These are phyloP conservation scores for Umbilicus rupestris DNA, from an alignment of 164 flowering plant species.

Conservation along the genomic window DNA sequence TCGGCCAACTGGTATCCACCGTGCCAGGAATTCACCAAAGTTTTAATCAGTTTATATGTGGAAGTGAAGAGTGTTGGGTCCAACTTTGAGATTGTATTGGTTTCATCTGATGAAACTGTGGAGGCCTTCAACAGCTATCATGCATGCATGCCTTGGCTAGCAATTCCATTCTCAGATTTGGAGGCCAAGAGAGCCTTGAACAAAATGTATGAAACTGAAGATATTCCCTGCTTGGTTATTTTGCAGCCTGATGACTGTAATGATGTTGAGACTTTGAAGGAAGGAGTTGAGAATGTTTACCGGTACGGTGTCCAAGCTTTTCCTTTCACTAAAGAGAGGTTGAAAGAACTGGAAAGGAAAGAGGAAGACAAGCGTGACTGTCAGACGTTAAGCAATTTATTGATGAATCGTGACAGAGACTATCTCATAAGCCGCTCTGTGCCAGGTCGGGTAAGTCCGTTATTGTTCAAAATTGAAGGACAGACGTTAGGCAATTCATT, in stretches of 20 bases:
- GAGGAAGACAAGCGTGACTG: slow-evolving; percentile 40
- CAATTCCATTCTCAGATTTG: slow-evolving; percentile 59
- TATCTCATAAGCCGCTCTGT: slow-evolving; percentile 25
- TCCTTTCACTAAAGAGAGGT: slow-evolving; percentile 45
- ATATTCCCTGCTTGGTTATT: slow-evolving; percentile 44
- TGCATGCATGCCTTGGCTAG: slow-evolving; percentile 61
- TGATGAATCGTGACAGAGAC: slow-evolving; percentile 33
- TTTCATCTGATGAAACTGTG: slow-evolving; percentile 53
- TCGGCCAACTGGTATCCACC: slow-evolving; percentile 60
- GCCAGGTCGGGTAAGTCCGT: slow-evolving; percentile 1
- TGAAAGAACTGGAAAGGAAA: slow-evolving; percentile 35
- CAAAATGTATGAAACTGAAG: slow-evolving; percentile 37
- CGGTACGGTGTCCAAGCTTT: slow-evolving; percentile 44
- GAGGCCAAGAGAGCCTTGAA: slow-evolving; percentile 39
- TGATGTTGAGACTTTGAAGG: slow-evolving; percentile 14
- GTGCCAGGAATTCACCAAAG: slow-evolving; percentile 34
- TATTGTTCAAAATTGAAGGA: not conserved
- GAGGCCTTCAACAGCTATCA: slow-evolving; percentile 37
- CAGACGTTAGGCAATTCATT: slow-evolving; percentile 1
- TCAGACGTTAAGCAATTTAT: slow-evolving; percentile 37
- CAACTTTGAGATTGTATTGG: slow-evolving; percentile 49
- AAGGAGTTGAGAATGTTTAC: slow-evolving; percentile 48
- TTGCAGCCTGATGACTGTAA: slow-evolving; percentile 28
- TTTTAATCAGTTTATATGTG: slow-evolving; percentile 26
- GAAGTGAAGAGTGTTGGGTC: slow-evolving; percentile 23